Base-by-base conservation (phyloP, 176 grass and related monocot species). In the Cenchrus americanus region DNA sequence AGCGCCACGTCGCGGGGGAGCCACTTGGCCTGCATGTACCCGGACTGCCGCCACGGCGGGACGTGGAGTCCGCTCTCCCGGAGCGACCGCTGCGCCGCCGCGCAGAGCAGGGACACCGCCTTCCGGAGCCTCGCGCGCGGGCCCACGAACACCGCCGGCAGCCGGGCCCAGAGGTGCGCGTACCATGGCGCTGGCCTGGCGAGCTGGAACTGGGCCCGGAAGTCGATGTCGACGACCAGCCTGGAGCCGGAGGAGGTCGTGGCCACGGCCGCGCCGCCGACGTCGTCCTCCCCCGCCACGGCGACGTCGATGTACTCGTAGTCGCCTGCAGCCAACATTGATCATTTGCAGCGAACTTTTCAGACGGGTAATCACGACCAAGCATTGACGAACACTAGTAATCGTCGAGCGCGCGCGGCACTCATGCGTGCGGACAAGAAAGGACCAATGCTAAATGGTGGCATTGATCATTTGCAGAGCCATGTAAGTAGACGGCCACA, bases 11-110 rank as follows among this genome's bases (percentile, higher is more conserved):
- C 63, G 47, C 54, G 80, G 7, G 87, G 40, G 23, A 92, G 83
- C 92, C 92, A 94, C 78, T 94, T 94, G 84, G 84, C 74, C 79
- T 90, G 86, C 87, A 92, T 89, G 87, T 94, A 94, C 74, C 84
- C 76, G 17, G 87, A 77, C 76, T 51, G 74, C 87, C 92, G 81
- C 92, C 92, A 94, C 70, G 92, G 92, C 57, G 92, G 92, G 84
- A 94, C 80, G 65, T 94, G 87, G 51, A 94, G 84, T 10, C 92
- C 92, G 69, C 90, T 92, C 83, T 94, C 92, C 21, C 68, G 88
- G 27, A 94, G 87, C 23, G 92, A 94, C 76, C 85, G 77, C 80
- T 89, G 84, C 46, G 84, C 85, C 12, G 89, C 87, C 18, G 62
- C 32, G 82, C 87, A 94, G 5, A 94, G 90, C 60, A 94, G 84